Evolutionary conservation across 2,329 filamentous ascomycete species (phyloP), one percentile per base, ranked within the genome.

Genomic region (Fusarium luffae): DNA sequence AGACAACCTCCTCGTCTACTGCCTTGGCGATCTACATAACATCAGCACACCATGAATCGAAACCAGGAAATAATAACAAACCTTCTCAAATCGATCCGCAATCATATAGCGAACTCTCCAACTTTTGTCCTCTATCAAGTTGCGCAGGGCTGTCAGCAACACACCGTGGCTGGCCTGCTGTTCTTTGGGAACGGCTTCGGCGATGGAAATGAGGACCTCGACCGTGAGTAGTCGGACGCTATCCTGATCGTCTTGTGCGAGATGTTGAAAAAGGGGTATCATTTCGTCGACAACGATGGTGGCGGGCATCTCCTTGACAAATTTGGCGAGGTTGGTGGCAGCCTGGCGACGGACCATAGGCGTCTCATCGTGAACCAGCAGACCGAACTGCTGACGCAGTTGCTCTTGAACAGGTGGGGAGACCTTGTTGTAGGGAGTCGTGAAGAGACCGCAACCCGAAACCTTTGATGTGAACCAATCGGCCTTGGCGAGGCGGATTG

Each of bases 381-480:
- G 90, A 64, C 92, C 91, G 76, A 98, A 99, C 77, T 98, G 93
- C 81, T 95, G 91, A 77, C 96, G 89, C 63, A 99, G 90, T 75
- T 91, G 91, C 83, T 97, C 93, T 83, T 99, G 96, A 73, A 94
- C 89, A n/a, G 90, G 87, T 54, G 91, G 88, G 58, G 93, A 92
- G 64, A 96, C 93, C 85, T 97, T 97, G 77, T 90, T 92, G 85
- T 99, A 99, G 71, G 96, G 95, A 50, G 90, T 89, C 79, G 93
- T 96, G 85, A 95, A 99, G 69, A 99, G 91, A 69, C 96, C 96
- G 71, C 95, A 97, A 68, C 95, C 96, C 32, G 96, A 99, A 71
- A 99, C 96, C 85, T 98, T 99, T 71, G 96, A 98, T 61, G 96
- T 99, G 82, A 99, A 99, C 96, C 96, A 99, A 84, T 99, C 96